phyloP scores from a whole-genome alignment of 1,284 basidiomycete genomes.

The Sphaerobolus stellatus region DNA sequence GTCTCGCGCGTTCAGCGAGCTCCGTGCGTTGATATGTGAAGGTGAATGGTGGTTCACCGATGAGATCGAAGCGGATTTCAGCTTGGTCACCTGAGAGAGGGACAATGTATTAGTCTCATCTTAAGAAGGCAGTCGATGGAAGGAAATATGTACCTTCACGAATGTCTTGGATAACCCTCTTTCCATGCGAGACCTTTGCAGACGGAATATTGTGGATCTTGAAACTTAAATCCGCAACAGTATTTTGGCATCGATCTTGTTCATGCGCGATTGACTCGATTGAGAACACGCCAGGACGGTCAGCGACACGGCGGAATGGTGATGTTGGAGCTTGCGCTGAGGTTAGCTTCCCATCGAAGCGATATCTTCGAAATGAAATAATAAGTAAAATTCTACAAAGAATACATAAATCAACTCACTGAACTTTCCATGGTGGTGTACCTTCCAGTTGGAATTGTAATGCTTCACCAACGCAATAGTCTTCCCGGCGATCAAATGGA shows the following conservation, averaged over 20 bases:
- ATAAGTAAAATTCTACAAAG: constrained; percentile 10
- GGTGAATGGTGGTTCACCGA: constrained; percentile 91
- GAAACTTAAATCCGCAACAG: constrained; percentile 75
- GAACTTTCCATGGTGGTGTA: constrained; percentile 92
- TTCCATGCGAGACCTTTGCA: constrained; percentile 85
- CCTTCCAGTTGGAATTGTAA: constrained; percentile 94
- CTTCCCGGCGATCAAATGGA: constrained; percentile 72
- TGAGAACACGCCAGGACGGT: constrained; percentile 78
- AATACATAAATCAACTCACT: constrained; percentile 46
- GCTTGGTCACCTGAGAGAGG: constrained; percentile 74
- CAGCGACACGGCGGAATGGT: constrained; percentile 81
- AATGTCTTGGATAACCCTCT: constrained; percentile 78
- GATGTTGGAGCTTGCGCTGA: constrained; percentile 75
- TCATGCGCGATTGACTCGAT: constrained; percentile 89
- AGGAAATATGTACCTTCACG: constrained; percentile 62
- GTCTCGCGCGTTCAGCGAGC: constrained; percentile 55
- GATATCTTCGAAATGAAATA: constrained; percentile 54
- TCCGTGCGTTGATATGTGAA: constrained; percentile 90
- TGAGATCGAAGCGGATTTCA: constrained; percentile 86
- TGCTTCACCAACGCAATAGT: constrained; percentile 90
- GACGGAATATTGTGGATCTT: constrained; percentile 82
- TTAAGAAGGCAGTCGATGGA: too few species aligned
- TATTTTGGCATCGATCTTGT: constrained; percentile 83
- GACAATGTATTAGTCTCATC: constrained; percentile 1
- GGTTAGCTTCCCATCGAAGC: constrained; percentile 74